phyloP scores from a whole-genome alignment of 75 land plant genomes.

The Cupressus sempervirens region DNA sequence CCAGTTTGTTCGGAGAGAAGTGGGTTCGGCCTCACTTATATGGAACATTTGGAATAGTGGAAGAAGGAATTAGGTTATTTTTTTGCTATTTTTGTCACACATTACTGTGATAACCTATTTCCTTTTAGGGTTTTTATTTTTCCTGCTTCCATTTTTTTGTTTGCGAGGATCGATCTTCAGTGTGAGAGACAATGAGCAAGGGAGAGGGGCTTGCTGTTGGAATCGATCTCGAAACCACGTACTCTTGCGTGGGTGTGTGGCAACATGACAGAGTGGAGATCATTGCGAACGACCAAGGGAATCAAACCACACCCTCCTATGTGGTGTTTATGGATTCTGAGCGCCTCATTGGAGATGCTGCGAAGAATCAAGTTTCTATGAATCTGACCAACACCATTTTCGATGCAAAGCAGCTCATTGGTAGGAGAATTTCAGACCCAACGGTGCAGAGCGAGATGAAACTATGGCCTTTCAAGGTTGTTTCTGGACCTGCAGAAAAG shows the following conservation, averaged over 20 bases:
- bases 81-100: too few relatives aligned
- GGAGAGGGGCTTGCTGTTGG: conserved; percentile 20
- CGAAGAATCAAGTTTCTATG: conserved; percentile 14
- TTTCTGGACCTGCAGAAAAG: conserved; percentile 39
- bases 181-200: background rate
- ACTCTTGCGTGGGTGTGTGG: conserved; percentile 22
- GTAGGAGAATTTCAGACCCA: conserved; percentile 29
- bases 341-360: conserved; percentile 13
- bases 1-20: background rate
- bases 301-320: conserved; percentile 27
- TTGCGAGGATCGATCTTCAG: background rate
- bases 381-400: conserved; percentile 22
- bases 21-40: too few relatives aligned
- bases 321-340: conserved; percentile 27
- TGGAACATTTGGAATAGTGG: too few relatives aligned
- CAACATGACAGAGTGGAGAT: conserved; percentile 18
- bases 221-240: conserved; percentile 19
- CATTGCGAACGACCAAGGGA: conserved; percentile 25
- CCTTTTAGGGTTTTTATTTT: too few relatives aligned
- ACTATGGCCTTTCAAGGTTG: conserved; percentile 42
- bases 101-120: too few relatives aligned
- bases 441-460: conserved; percentile 33
- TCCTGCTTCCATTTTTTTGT: too few relatives aligned
- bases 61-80: too few relatives aligned
- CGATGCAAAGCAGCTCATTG: conserved; percentile 42